Evolutionary conservation across 768 basidiomycete genomes (phyloP).

Genomic region (Sutorius australiensis): DNA sequence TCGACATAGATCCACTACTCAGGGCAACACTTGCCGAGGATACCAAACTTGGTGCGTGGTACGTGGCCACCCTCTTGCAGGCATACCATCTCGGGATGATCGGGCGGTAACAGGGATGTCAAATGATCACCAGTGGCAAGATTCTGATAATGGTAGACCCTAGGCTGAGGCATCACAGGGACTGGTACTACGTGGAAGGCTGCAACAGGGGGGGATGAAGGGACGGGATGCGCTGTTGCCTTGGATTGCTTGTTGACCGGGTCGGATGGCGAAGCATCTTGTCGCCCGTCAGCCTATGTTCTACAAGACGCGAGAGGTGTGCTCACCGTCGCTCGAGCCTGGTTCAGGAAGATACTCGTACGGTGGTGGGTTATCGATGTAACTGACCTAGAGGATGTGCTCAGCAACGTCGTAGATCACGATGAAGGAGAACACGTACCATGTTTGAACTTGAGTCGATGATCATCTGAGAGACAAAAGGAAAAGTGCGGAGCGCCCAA

Average conservation of each 20-base stretch:
- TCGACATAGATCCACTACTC: not conserved
- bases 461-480: conserved; percentile 20
- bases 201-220: conserved; percentile 13
- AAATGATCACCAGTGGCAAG: conserved; percentile 55
- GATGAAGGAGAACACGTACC: conserved; percentile 11
- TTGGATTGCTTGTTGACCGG: conserved; percentile 13
- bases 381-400: conserved; percentile 8
- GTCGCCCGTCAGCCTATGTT: not conserved
- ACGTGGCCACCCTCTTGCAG: conserved; percentile 74
- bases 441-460: conserved; percentile 24
- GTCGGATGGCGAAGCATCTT: conserved; percentile 11
- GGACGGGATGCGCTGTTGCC: not conserved
- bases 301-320: not conserved
- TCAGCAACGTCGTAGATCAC: not conserved
- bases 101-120: conserved; percentile 65
- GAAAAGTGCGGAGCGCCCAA: not conserved
- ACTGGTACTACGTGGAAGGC: conserved; percentile 28
- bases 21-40: conserved; percentile 52
- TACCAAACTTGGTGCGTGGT: conserved; percentile 57
- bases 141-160: conserved; percentile 67
- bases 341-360: conserved; percentile 40
- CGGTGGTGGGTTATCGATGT: conserved; percentile 44
- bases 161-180: conserved; percentile 39
- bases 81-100: conserved; percentile 82
- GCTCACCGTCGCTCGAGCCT: conserved; percentile 28